Evolutionary conservation across 257 asterid species (phyloP), one percentile per base, ranked within the genome.

Genomic region (Ligustrum vulgare): DNA sequence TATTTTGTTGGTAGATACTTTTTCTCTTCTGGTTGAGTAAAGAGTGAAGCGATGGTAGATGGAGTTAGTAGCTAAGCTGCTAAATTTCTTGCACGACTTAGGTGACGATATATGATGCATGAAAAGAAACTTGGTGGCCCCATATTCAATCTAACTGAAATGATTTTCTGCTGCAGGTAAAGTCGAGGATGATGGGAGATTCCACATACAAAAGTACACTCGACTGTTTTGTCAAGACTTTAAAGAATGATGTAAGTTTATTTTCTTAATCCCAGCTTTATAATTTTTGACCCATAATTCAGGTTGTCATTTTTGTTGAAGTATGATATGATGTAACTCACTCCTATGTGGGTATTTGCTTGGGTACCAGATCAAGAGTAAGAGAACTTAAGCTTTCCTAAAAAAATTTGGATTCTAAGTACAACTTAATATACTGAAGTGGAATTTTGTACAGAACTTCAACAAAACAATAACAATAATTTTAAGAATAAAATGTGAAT

Each of bases 181-280:
- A 93, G 80, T 93, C 98, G 6, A 91, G 99, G 84, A 95, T 95
- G 99, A 93, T 93, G 98, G 98, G 98, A 68, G 98, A 93, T 86
- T 67, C 99, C 54, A 28, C 96, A 15, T 93, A 92, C 89, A 95
- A 86, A 81, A 90, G 78, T 81, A 95, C 99, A 3, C 73, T 95
- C 18, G 99, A 95, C 84, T 95, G 99, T 81, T 95, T 95, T 83
- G 88, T 93, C 76, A 91, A 90, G 89, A 95, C 99, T 15, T 80
- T 95, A 82, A 95, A 90, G 87, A 93, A 91, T 77, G 99, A 95
- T 73, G 99, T 95, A 80, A 82, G 98, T 77, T 74, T 64, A 65
- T 76, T 22, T 80, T 63, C 77, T 73, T 16, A 41, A 43, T 34
- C 69, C 7, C 23, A 35, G 6, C 3, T 18, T 33, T 67, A 10